Evolutionary conservation across 768 basidiomycete species (phyloP).

Genomic region (Kwoniella dejecticola): DNA sequence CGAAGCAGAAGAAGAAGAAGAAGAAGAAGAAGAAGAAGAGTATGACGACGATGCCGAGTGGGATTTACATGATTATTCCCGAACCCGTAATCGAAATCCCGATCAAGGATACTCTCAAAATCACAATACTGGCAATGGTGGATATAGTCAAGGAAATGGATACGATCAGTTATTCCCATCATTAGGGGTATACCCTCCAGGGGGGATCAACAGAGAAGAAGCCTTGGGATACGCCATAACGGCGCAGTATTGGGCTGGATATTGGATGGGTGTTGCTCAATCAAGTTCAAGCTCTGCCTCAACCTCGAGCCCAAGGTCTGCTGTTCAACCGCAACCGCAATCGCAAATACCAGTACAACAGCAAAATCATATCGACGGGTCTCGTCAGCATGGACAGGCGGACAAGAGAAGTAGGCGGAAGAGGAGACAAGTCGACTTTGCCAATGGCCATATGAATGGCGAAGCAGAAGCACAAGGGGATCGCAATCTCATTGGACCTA

Average conservation of each 20-base stretch:
- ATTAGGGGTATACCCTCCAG: slow-evolving; percentile 5
- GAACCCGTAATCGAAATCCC: too few relatives aligned
- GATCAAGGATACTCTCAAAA: neutral
- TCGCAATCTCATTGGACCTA: neutral
- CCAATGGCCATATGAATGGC: too few relatives aligned
- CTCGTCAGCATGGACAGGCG: too few relatives aligned
- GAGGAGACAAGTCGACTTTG: too few relatives aligned
- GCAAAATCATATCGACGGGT: too few relatives aligned
- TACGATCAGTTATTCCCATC: neutral
- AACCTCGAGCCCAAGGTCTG: too few relatives aligned
- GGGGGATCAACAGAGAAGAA: slow-evolving; percentile 26
- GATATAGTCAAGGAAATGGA: neutral
- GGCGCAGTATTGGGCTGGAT: slow-evolving; percentile 54
- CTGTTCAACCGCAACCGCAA: too few relatives aligned
- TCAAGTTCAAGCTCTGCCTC: slow-evolving; percentile 12
- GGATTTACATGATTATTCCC: neutral
- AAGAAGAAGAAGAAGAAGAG: too few relatives aligned
- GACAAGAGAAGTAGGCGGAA: too few relatives aligned
- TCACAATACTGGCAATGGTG: neutral
- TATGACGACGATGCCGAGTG: slow-evolving; percentile 19
- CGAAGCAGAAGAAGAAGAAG: slow-evolving; percentile 13
- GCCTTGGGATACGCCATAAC: slow-evolving; percentile 49
- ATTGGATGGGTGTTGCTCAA: slow-evolving; percentile 55
- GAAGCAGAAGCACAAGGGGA: too few relatives aligned
- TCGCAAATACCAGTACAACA: too few relatives aligned